phyloP scores from a whole-genome alignment of 768 basidiomycete genomes.

The Pleurotus citrinopileatus region DNA sequence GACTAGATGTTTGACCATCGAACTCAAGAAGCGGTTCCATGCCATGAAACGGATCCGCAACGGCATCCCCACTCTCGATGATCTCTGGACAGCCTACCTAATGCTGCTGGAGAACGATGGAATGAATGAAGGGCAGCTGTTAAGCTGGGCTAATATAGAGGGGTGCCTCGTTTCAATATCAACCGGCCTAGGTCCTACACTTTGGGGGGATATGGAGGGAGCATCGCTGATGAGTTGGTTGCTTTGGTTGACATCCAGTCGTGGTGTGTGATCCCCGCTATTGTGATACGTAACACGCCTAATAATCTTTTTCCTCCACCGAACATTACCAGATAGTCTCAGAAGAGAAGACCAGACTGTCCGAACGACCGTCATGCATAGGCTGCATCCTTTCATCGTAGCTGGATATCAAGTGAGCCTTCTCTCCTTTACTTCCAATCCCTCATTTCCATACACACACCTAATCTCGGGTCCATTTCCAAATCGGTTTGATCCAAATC shows the following conservation, averaged over 20 bases:
- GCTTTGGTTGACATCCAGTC: constrained; percentile 41
- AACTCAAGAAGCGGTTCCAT: constrained; percentile 40
- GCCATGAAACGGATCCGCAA: constrained; percentile 41
- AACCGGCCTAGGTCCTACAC: constrained; percentile 10
- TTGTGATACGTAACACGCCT: not conserved
- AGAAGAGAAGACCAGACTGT: constrained; percentile 23
- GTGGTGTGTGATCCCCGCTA: constrained; percentile 25
- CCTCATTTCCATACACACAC: not conserved
- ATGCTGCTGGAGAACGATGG: constrained; percentile 54
- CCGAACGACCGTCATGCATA: constrained; percentile 24
- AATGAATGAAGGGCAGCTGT: constrained; percentile 40
- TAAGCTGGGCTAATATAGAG: constrained; percentile 32
- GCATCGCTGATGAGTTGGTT: constrained; percentile 42
- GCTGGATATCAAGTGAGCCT: constrained; percentile 37
- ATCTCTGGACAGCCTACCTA: constrained; percentile 53
- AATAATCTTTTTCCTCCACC: not conserved
- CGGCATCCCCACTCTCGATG: constrained; percentile 24
- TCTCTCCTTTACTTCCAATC: not conserved
- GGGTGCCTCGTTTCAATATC: constrained; percentile 18
- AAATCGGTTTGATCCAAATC: no score
- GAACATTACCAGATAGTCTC: constrained; percentile 27
- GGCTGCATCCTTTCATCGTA: constrained; percentile 37
- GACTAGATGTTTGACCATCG: constrained; percentile 33
- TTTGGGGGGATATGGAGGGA: constrained; percentile 25
- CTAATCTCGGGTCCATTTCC: no score